Evolutionary conservation across 192 early-diverging fungal species (phyloP), one percentile per base, ranked within the genome.

Genomic region (Backusella circina): DNA sequence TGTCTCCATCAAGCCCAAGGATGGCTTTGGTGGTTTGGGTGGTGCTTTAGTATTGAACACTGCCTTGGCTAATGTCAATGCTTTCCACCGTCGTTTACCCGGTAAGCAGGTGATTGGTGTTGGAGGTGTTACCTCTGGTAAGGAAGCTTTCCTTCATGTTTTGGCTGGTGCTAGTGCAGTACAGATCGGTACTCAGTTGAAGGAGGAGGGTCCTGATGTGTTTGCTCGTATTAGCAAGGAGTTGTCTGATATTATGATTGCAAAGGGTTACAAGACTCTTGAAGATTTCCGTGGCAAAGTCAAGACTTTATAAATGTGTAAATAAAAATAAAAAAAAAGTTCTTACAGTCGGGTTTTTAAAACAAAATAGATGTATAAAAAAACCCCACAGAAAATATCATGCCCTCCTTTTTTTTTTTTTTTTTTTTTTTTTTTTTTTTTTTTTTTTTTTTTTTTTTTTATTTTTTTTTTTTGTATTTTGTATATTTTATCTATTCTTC

Each of bases 221-320:
- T 81, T 81, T 74, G 71, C 36, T 21, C 79, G 79, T 57, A 41
- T 81, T 31, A 57, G 71, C 26, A 81, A 77, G 68, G 79, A 81
- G 16, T 70, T 81, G 44, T 23, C 39, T 12, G 79, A 77, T 50
- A 77, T 81, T 39, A 81, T 81, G 79, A 18, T 50, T 3, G 72
- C 71, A 15, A 81, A 81, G 68, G 75, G 75, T 12, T 81, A 81
- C 10, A 71, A 64, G 30, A 66, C 71, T 41, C 47, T 81, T 26
- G 75, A 77, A 41, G 79, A 81, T 21, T 81, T 81, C 76, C 72
- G 75, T 74, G 79, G 79, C 57, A 81, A 81, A 21, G 79, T 81
- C 54, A 81, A 81, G 64, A 81, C 79, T 26, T 66, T 81, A 54
- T 81, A 81, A 65, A 30, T 54, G 65, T 23, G n/a, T 41, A 68